Evolutionary conservation across 176 grass and related monocot genomes (phyloP).

Genomic region (Phoenix dactylifera): DNA sequence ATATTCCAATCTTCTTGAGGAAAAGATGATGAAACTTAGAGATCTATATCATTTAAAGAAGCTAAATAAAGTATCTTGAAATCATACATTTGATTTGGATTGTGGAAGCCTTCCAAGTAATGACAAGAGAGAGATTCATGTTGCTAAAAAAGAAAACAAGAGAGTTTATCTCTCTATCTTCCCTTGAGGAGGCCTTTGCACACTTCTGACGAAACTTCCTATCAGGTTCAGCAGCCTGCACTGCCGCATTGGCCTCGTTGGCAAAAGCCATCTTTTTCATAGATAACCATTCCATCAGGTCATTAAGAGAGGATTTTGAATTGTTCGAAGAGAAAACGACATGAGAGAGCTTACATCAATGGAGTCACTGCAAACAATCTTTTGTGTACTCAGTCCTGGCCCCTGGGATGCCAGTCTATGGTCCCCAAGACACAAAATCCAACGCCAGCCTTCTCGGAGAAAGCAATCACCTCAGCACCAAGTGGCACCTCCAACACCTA

Average conservation of each 20-base stretch:
- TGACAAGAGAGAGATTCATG: too few species aligned
- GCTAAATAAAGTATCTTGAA: too few species aligned
- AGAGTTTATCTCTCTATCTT: not conserved
- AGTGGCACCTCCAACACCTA: conserved; percentile 73
- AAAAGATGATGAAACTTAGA: too few species aligned
- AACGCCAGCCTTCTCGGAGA: conserved; percentile 48
- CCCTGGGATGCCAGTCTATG: conserved; percentile 67
- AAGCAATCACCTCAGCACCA: conserved; percentile 61
- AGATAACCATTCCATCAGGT: too few species aligned
- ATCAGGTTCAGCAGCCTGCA: conserved; percentile 52
- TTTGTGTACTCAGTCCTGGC: conserved; percentile 77
- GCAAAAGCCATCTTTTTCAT: conserved; percentile 28
- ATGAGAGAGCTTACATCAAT: conserved; percentile 38
- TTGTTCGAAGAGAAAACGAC: not conserved
- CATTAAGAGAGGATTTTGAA: too few species aligned
- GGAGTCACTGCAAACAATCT: conserved; percentile 37
- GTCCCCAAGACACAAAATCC: conserved; percentile 67
- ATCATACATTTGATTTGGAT: too few species aligned
- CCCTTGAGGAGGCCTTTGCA: conserved; percentile 86
- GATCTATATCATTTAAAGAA: too few species aligned
- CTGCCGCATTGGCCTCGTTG: conserved; percentile 37
- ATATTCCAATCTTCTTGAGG: too few species aligned
- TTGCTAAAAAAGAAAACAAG: too few species aligned
- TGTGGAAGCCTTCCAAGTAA: too few species aligned
- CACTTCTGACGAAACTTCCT: conserved; percentile 60